phyloP scores from a whole-genome alignment of 1,139 yeast species.

The Suhomyces chickasaworum region DNA sequence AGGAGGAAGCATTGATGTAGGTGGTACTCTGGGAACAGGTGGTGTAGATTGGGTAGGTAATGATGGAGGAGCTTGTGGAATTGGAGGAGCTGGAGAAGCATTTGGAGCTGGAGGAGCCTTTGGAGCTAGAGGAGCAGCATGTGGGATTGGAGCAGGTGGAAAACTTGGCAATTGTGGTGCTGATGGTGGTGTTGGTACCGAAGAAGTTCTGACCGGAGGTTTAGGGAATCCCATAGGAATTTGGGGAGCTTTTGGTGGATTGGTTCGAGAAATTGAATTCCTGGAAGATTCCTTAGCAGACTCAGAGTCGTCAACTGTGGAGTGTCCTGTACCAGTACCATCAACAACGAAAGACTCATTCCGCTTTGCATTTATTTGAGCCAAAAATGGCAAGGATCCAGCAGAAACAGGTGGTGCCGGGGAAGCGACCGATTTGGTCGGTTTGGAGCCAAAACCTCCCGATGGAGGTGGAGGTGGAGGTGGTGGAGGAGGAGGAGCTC shows the following conservation, averaged over 20 bases:
- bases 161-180: constrained; percentile 7
- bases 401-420: constrained; percentile 13
- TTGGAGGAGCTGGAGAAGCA: constrained; percentile 14
- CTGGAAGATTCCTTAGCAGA: constrained; percentile 7
- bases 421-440: constrained; percentile 3
- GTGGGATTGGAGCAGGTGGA: neutral
- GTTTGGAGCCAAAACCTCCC: constrained; percentile 2
- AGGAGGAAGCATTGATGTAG: constrained; percentile 20
- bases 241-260: constrained; percentile 16
- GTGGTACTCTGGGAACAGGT: constrained; percentile 15
- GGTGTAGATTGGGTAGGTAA: constrained; percentile 16
- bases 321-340: constrained; percentile 23
- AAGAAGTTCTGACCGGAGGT: constrained; percentile 9
- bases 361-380: constrained; percentile 45
- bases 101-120: constrained; percentile 12
- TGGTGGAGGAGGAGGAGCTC: constrained; percentile 22
- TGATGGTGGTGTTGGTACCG: constrained; percentile 17
- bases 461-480: constrained; percentile 21
- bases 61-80: constrained; percentile 15
- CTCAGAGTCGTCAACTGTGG: constrained; percentile 13
- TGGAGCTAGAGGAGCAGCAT: constrained; percentile 8
- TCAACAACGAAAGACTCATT: constrained; percentile 41
- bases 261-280: constrained; percentile 10
- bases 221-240: constrained; percentile 13
- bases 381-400: constrained; percentile 44